Evolutionary conservation across 768 basidiomycete genomes (phyloP), one percentile per base, ranked within the genome.

Genomic region (Mycena olivaceomarginata): DNA sequence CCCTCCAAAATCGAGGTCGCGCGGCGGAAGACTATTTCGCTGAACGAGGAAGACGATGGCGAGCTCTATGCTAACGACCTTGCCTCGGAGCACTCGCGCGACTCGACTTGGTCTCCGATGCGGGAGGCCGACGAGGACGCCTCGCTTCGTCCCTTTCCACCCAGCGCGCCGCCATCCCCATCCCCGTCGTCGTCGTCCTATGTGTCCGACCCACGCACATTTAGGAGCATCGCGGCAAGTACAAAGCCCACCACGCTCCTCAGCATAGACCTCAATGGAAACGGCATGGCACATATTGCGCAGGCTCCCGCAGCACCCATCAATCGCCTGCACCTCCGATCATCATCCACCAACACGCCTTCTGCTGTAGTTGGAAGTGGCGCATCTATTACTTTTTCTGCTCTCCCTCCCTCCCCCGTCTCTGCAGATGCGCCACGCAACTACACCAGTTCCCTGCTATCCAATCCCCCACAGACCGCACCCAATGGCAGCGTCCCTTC

Each of bases 51-150:
- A 25, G 90, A 92, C 57, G 89, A 89, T 65, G 86, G 88, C 53
- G 82, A 85, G 46, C 83, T 85, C 63, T 87, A 87, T 70, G 92
- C 91, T 64, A 90, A 90, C 60, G 90, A 88, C 22, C 85, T 86
- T 40, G 89, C 89, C 37, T 79, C 88, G 43, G 89, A 87, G 70
- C 86, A 87, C 22, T 94, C 92, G 93, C 94, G 62, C 90, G 92
- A 94, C 76, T 96, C 96, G 4, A 90, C 91, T 60, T 96, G 95
- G 94, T 96, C 95, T 10, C 95, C 94, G 57, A 88, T 92, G 18
- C 95, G 94, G 41, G 96, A 96, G 85, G 97, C 97, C 18, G 98
- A 99, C 82, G 98, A 98, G 71, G 97, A 98, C 82, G 98, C 98
- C 12, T 98, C 97, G 48, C 85, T 98, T 18, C 92, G 97, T 41